phyloP scores from a whole-genome alignment of 495 filamentous ascomycete genomes.

The Hypoxylon lienhwacheense region DNA sequence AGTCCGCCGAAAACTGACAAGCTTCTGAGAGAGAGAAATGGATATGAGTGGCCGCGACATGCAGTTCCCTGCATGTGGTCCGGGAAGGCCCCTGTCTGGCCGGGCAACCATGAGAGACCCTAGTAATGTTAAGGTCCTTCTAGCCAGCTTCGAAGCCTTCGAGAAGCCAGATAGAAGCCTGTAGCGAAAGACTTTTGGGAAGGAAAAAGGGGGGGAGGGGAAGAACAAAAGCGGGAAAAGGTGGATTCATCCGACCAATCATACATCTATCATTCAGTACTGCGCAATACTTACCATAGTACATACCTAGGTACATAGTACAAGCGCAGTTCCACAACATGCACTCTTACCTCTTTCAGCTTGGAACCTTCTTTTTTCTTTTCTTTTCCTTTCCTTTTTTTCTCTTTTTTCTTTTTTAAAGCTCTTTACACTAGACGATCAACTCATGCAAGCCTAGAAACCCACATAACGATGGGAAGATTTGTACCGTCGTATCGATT shows the following conservation, averaged over 20 bases:
- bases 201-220: conserved; percentile 15
- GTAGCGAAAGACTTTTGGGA: conserved; percentile 15
- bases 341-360: conserved; percentile 19
- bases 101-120: conserved; percentile 23
- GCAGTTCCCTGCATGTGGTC: conserved; percentile 28
- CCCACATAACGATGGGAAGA: conserved; percentile 8
- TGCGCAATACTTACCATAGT: too few relatives aligned
- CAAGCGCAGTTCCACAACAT: conserved; percentile 4
- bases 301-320: conserved; percentile 23
- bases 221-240: conserved; percentile 20
- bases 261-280: too few relatives aligned
- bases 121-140: conserved; percentile 22
- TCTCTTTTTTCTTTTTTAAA: too few relatives aligned
- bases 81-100: conserved; percentile 25
- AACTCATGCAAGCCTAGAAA: conserved; percentile 13
- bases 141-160: conserved; percentile 37
- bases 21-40: conserved; percentile 20
- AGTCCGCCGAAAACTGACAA: conserved; percentile 24
- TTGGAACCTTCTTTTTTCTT: conserved; percentile 12
- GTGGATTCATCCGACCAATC: conserved; percentile 33
- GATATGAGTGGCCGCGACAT: conserved; percentile 25
- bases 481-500: conserved; percentile 8
- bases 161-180: conserved; percentile 40
- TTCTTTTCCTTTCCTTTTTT: too few relatives aligned
- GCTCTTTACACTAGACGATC: conserved; percentile 4